phyloP scores from a whole-genome alignment of 2,329 filamentous ascomycete genomes.

The Akanthomyces lecanii region DNA sequence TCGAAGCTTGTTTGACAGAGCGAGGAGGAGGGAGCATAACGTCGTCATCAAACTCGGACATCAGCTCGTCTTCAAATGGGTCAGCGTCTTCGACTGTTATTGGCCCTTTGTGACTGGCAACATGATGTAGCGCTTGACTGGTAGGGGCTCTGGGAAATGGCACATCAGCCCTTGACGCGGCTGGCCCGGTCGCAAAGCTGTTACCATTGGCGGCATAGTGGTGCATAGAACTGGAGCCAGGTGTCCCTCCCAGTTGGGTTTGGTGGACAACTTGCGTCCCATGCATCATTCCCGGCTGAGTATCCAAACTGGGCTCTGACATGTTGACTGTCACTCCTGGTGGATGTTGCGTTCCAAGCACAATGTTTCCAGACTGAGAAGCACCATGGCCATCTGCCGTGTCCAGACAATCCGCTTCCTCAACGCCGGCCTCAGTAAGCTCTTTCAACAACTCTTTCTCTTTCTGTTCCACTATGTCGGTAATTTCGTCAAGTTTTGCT shows the following conservation, averaged over 20 bases:
- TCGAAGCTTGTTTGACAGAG: slow-evolving; percentile 7
- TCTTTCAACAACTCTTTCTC: slow-evolving; percentile 39
- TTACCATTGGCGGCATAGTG: background rate
- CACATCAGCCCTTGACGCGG: background rate
- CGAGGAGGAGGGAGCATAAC: slow-evolving; percentile 19
- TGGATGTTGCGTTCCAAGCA: slow-evolving; percentile 43
- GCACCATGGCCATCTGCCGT: slow-evolving; percentile 17
- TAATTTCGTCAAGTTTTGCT: slow-evolving; percentile 44
- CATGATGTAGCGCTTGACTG: background rate
- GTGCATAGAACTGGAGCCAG: slow-evolving; percentile 24
- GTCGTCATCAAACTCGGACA: slow-evolving; percentile 30
- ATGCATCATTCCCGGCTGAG: slow-evolving; percentile 28
- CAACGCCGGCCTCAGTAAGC: slow-evolving; percentile 43
- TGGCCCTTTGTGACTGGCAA: background rate
- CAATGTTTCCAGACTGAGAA: slow-evolving; percentile 21
- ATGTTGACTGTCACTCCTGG: slow-evolving; percentile 29
- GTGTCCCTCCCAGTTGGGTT: slow-evolving; percentile 41
- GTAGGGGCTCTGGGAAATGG: slow-evolving; percentile 26
- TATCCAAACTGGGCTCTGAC: slow-evolving; percentile 32
- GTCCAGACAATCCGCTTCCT: slow-evolving; percentile 37
- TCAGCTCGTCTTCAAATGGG: slow-evolving; percentile 24
- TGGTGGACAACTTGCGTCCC: slow-evolving; percentile 49
- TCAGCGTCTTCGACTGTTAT: background rate
- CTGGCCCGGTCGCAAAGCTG: background rate
- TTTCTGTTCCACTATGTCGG: slow-evolving; percentile 39